phyloP scores from a whole-genome alignment of 495 filamentous ascomycete genomes.

The Eremomyces bilateralis region DNA sequence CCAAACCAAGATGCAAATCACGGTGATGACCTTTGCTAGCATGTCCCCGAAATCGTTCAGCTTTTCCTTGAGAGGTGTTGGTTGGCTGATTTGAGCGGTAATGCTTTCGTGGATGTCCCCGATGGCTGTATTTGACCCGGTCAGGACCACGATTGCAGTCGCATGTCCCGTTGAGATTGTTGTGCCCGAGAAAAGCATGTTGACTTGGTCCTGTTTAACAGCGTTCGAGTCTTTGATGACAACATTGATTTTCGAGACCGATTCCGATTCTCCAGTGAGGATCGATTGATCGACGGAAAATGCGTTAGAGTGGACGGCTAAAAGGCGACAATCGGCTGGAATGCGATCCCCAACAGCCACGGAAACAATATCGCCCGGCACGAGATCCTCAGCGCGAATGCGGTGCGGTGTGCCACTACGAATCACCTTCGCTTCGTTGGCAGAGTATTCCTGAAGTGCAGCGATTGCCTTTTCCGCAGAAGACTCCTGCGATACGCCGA shows the following conservation, averaged over 20 bases:
- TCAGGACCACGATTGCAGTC: slow-evolving; percentile 77
- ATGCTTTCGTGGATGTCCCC: slow-evolving; percentile 99
- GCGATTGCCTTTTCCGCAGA: slow-evolving; percentile 98
- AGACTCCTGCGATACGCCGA: slow-evolving; percentile 95
- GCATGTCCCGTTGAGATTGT: slow-evolving; percentile 92
- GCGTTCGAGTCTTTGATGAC: slow-evolving; percentile 56
- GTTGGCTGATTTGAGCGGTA: slow-evolving; percentile 89
- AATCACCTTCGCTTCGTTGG: slow-evolving; percentile 87
- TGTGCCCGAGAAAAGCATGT: slow-evolving; percentile 97
- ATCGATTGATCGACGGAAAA: slow-evolving; percentile 95
- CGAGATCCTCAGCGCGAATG: slow-evolving; percentile 84
- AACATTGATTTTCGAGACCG: slow-evolving; percentile 63
- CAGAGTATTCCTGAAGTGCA: slow-evolving; percentile 95
- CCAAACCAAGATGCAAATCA: slow-evolving; percentile 94
- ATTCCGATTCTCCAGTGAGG: slow-evolving; percentile 94
- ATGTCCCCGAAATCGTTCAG: slow-evolving; percentile 94
- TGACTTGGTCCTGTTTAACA: slow-evolving; percentile 93
- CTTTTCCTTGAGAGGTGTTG: slow-evolving; percentile 95
- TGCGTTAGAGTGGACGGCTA: slow-evolving; percentile 89
- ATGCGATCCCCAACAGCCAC: slow-evolving; percentile 84
- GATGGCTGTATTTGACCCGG: slow-evolving; percentile 80
- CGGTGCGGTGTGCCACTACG: slow-evolving; percentile 52
- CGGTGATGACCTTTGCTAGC: slow-evolving; percentile 92
- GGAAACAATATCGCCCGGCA: slow-evolving; percentile 83
- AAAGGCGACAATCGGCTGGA: slow-evolving; percentile 84